Evolutionary conservation across 768 basidiomycete genomes (phyloP).

Genomic region (Suillus paluster): DNA sequence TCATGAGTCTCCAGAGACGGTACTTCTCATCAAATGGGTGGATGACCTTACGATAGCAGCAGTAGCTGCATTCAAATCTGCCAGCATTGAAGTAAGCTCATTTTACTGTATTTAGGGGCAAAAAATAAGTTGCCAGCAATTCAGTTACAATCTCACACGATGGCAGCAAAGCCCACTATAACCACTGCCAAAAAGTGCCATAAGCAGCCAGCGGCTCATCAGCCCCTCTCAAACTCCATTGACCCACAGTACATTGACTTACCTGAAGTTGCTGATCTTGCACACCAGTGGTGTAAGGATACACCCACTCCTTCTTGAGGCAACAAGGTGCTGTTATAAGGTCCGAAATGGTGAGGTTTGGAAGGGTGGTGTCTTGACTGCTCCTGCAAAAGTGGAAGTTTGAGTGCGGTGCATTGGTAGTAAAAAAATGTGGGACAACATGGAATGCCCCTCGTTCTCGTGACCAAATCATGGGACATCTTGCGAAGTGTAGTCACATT

Average conservation of each 20-base stretch:
- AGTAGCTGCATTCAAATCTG: slow-evolving; percentile 8
- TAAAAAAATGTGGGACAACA: slow-evolving; percentile 6
- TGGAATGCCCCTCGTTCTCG: not conserved
- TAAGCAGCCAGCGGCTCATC: not conserved
- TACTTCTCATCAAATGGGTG: slow-evolving; percentile 23
- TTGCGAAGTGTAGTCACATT: slow-evolving; percentile 9
- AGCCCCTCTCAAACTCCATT: not conserved
- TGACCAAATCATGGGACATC: slow-evolving; percentile 8
- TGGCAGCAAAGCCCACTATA: no score
- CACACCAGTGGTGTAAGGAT: not conserved
- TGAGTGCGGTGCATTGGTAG: slow-evolving; percentile 6
- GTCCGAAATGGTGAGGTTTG: not conserved
- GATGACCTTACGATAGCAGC: slow-evolving; percentile 18
- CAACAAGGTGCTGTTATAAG: not conserved
- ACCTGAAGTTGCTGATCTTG: slow-evolving; percentile 9
- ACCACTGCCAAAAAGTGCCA: no score
- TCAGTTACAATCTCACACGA: no score
- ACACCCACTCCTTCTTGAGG: not conserved
- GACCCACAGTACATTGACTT: slow-evolving; percentile 13
- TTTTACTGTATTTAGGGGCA: not conserved
- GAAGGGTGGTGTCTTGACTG: not conserved
- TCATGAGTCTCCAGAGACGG: not conserved
- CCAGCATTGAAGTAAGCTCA: slow-evolving; percentile 10
- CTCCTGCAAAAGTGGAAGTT: not conserved
- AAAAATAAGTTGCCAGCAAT: no score